A percentile compares a stretch with the other conserved stretches of the same genome.
Conservation (phyloP, 2,329 filamentous ascomycete genomes). For the Beauveria medogensis region DNA sequence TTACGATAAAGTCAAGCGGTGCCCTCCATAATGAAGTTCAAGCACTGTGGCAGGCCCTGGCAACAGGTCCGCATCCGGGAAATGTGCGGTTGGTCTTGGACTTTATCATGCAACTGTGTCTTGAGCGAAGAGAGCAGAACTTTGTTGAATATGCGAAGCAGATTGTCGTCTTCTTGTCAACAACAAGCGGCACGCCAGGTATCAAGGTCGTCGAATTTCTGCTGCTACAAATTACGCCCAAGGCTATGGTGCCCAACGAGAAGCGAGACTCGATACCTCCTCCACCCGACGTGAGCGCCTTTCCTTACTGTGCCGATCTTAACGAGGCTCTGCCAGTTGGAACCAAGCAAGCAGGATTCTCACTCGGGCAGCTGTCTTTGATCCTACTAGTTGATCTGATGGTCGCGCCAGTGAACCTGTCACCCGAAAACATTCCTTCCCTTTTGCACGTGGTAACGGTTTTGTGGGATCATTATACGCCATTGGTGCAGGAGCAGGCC, state of each 20-base stretch:
- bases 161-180: constrained; percentile 92
- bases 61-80: constrained; percentile 82
- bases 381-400: constrained; percentile 94
- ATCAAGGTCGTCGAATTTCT: constrained; percentile 93
- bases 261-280: constrained; percentile 62
- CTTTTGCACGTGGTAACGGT: constrained; percentile 87
- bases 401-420: constrained; percentile 79
- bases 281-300: constrained; percentile 61
- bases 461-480: constrained; percentile 95
- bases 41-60: constrained; percentile 92
- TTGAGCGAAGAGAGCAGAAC: constrained; percentile 92
- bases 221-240: constrained; percentile 81
- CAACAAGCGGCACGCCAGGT: constrained; percentile 63
- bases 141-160: constrained; percentile 98
- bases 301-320: constrained; percentile 88
- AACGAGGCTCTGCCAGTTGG: constrained; percentile 71
- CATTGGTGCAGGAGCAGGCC: constrained; percentile 91
- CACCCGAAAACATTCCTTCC: constrained; percentile 71
- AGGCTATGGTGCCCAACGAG: constrained; percentile 92
- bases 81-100: constrained; percentile 93
- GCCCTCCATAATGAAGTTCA: constrained; percentile 94
- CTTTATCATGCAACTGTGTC: constrained; percentile 89
- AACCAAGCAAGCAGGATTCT: constrained; percentile 87
- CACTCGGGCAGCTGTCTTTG: constrained; percentile 83
- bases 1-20: constrained; percentile 85